Evolutionary conservation across 1,284 basidiomycete genomes (phyloP).

Genomic region (Microbotryum violaceum): DNA sequence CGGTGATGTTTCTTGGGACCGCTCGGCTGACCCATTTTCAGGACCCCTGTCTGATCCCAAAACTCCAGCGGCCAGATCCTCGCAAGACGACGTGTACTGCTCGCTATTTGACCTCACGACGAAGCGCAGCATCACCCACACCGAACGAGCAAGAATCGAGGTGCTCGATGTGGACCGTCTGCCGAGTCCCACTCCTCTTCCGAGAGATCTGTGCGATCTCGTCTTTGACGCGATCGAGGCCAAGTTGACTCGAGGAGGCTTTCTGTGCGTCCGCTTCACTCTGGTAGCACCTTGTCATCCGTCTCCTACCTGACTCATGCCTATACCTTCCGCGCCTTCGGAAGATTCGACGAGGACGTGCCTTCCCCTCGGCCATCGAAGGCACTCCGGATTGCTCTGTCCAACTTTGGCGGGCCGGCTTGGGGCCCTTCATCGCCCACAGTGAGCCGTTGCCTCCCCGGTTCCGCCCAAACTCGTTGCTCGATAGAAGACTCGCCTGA

Average conservation of each 20-base stretch:
- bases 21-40: neutral
- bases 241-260: constrained; percentile 9
- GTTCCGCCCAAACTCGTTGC: neutral
- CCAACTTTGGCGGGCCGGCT: constrained; percentile 24
- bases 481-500: neutral
- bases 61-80: neutral
- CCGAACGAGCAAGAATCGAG: constrained; percentile 28
- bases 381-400: constrained; percentile 30
- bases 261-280: constrained; percentile 3
- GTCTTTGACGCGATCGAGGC: constrained; percentile 16
- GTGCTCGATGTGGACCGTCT: constrained; percentile 22
- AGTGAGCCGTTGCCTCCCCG: neutral
- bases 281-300: no score
- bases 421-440: constrained; percentile 19
- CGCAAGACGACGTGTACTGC: constrained; percentile 53
- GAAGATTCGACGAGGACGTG: neutral
- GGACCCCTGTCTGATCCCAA: no score
- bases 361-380: constrained; percentile 3
- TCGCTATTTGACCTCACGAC: constrained; percentile 62
- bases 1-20: neutral
- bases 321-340: neutral
- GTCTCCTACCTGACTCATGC: neutral
- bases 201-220: constrained; percentile 3
- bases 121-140: constrained; percentile 28
- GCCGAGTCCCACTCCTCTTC: neutral